These are phyloP conservation scores for Entomortierella beljakovae DNA, from an alignment of 192 early-diverging fungal species.

Conservation along the genomic window DNA sequence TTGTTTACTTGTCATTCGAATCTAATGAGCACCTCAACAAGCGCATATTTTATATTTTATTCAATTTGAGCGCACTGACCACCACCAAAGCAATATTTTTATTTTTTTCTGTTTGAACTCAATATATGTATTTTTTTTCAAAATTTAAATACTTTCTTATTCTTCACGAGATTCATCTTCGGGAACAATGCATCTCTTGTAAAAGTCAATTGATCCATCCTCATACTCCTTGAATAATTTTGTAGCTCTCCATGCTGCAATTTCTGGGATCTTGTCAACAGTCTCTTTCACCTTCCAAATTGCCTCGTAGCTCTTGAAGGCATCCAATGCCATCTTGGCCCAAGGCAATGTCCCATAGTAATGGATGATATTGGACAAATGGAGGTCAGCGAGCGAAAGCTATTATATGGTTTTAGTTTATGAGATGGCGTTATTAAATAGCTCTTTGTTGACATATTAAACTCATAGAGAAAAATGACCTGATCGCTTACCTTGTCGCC, in stretches of 20 bases:
- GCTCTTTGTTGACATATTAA: neutral
- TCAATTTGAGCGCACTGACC: too few species aligned
- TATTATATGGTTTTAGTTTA: neutral
- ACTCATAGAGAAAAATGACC: neutral
- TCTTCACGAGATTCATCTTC: neutral
- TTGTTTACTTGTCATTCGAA: too few species aligned
- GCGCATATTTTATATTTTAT: too few species aligned
- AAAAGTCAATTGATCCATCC: slow-evolving; percentile 11
- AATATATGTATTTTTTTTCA: too few species aligned
- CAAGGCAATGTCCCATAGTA: slow-evolving; percentile 18
- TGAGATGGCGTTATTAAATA: neutral
- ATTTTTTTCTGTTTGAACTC: too few species aligned
- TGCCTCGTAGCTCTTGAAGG: slow-evolving; percentile 6
- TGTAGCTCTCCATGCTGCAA: slow-evolving; percentile 9
- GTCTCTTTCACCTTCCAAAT: slow-evolving; percentile 43
- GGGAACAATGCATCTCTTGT: neutral
- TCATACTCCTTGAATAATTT: slow-evolving; percentile 19
- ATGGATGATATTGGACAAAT: slow-evolving; percentile 29
- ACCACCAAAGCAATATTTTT: too few species aligned
- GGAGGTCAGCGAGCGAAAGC: slow-evolving; percentile 33
- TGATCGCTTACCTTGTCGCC: slow-evolving; percentile 39
- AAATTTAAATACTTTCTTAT: too few species aligned
- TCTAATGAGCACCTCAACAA: too few species aligned
- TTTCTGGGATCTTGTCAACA: slow-evolving; percentile 7
- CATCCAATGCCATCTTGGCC: slow-evolving; percentile 18